Evolutionary conservation across 2,329 filamentous ascomycete species (phyloP).

Genomic region (Hymenoscyphus fructigenus): DNA sequence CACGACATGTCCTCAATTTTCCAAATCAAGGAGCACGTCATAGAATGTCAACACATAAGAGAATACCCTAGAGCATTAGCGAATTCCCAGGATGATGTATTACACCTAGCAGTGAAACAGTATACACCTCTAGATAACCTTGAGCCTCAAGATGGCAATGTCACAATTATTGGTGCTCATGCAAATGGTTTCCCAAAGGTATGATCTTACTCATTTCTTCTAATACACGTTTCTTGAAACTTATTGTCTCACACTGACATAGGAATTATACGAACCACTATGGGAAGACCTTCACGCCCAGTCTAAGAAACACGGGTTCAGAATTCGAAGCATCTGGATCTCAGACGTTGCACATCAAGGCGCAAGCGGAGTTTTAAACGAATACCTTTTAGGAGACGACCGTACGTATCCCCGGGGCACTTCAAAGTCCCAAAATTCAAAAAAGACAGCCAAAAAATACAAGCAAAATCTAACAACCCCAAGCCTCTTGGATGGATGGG

Average conservation of each 20-base stretch:
- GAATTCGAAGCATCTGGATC: slow-evolving; percentile 83
- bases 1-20: slow-evolving; percentile 44
- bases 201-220: slow-evolving; percentile 13
- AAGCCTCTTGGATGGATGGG: slow-evolving; percentile 84
- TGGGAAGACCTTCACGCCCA: slow-evolving; percentile 77
- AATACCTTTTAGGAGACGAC: slow-evolving; percentile 75
- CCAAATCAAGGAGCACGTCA: slow-evolving; percentile 68
- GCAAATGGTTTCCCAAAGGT: slow-evolving; percentile 94
- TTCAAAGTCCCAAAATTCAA: neutral
- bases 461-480: neutral
- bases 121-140: slow-evolving; percentile 76
- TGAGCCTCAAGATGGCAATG: slow-evolving; percentile 66
- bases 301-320: slow-evolving; percentile 58
- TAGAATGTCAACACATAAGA: slow-evolving; percentile 75
- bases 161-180: slow-evolving; percentile 84
- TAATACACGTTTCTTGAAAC: neutral
- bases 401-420: slow-evolving; percentile 53
- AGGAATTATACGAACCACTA: slow-evolving; percentile 90
- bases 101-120: slow-evolving; percentile 79
- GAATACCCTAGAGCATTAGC: slow-evolving; percentile 76
- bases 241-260: neutral
- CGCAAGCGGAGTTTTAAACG: slow-evolving; percentile 74
- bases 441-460: neutral
- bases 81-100: slow-evolving; percentile 69
- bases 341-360: slow-evolving; percentile 87